Percentiles rank a stretch among this genome's conserved stretches.
phyloP scores from a whole-genome alignment of 306 rosid genomes.

The Lathyrus sativus region DNA sequence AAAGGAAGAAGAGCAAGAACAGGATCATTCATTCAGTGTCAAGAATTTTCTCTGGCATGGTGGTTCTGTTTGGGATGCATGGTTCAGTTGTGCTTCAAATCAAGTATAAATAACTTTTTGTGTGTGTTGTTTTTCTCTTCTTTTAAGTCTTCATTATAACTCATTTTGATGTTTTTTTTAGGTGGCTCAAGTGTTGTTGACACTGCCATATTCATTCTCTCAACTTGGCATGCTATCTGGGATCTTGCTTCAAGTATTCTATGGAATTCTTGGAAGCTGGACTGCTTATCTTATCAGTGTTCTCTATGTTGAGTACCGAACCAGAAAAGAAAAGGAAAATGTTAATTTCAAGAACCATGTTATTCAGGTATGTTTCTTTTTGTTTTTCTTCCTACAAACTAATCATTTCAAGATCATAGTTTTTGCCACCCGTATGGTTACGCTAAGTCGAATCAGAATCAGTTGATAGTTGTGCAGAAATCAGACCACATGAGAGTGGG shows the following conservation, averaged over 20 bases:
- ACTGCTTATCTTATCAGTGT: slow-evolving; percentile 95
- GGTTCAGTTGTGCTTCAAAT: no score
- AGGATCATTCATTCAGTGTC: no score
- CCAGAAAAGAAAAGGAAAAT: slow-evolving; percentile 93
- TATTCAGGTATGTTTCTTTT: slow-evolving; percentile 63
- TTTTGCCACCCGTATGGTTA: no score
- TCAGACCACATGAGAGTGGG: no score
- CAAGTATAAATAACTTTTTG: no score
- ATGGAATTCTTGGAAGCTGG: slow-evolving; percentile 94
- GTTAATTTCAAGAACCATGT: slow-evolving; percentile 93
- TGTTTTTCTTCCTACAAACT: slow-evolving; percentile 24
- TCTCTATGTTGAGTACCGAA: slow-evolving; percentile 77
- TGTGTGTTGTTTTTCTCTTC: no score
- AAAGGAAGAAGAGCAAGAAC: no score
- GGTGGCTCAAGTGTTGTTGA: slow-evolving; percentile 96
- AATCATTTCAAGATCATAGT: not conserved
- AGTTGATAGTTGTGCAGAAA: no score
- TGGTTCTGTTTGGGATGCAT: no score
- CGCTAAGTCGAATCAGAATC: no score
- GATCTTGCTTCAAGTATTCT: slow-evolving; percentile 73
- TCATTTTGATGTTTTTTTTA: slow-evolving; percentile 6
- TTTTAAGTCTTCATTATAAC: not conserved
- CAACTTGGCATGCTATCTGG: slow-evolving; percentile 94
- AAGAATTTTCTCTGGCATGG: no score
- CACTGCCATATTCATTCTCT: slow-evolving; percentile 97